A percentile compares a stretch with the other conserved stretches of the same genome.
phyloP scores from a whole-genome alignment of 2,329 filamentous ascomycete species.

The Aureobasidium pullulans region DNA sequence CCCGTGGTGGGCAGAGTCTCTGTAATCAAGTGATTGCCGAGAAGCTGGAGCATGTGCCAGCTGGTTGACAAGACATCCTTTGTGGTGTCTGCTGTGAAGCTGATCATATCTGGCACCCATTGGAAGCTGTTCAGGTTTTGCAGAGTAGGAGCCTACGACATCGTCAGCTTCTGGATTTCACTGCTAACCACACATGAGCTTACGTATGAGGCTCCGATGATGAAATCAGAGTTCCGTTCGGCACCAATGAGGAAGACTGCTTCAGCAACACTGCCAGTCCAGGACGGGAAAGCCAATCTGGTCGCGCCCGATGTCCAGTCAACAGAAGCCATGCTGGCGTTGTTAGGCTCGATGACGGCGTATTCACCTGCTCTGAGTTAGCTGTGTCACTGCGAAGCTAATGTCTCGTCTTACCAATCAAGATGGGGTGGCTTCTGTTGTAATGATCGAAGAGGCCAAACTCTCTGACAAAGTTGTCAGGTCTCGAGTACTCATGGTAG shows the following conservation, averaged over 20 bases:
- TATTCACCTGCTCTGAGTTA: constrained; percentile 35
- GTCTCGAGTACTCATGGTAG: constrained; percentile 28
- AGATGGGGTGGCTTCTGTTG: constrained; percentile 27
- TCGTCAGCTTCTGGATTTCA: too few relatives aligned
- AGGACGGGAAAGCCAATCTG: constrained; percentile 18
- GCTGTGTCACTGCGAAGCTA: not conserved
- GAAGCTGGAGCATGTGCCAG: constrained; percentile 27
- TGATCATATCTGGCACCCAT: constrained; percentile 28
- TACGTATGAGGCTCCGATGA: too few relatives aligned
- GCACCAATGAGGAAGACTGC: constrained; percentile 45
- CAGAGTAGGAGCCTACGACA: constrained; percentile 31
- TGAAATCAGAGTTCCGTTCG: too few relatives aligned
- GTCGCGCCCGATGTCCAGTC: constrained; percentile 21
- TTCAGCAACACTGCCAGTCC: constrained; percentile 54
- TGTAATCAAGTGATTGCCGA: constrained; percentile 30
- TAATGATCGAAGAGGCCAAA: constrained; percentile 37
- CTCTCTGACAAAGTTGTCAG: constrained; percentile 20
- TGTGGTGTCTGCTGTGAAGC: constrained; percentile 29
- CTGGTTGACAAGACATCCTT: constrained; percentile 20
- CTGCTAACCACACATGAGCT: too few relatives aligned
- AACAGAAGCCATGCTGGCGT: constrained; percentile 34
- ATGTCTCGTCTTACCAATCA: constrained; percentile 24
- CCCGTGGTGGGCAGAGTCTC: constrained; percentile 33
- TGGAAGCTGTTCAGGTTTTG: constrained; percentile 21
- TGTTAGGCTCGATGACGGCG: constrained; percentile 41